Base-by-base conservation (phyloP, 495 filamentous ascomycete genomes). In the Apodospora peruviana region DNA sequence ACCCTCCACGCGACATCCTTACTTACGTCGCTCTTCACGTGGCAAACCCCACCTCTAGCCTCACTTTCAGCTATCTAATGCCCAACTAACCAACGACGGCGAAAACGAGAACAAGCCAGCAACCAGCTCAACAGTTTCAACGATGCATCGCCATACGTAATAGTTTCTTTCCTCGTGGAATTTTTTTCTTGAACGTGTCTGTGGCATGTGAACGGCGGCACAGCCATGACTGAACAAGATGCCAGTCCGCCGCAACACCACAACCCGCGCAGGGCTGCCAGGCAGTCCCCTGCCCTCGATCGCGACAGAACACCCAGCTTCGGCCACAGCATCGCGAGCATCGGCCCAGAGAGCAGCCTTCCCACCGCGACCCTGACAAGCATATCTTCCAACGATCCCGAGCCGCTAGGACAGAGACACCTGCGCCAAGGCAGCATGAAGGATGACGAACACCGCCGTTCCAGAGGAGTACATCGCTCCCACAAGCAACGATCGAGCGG, bases 401-500 rank as follows among this genome's bases (percentile, higher is more conserved):
- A 59, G 36, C 54, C 60, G 19, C 42, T 44, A 11, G 46, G 20
- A 22, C 55, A 58, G 47, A 56, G 46, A 32, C 50, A 47, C 12
- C 47, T 53, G 49, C 56, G 48, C 22, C 35, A 41, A 0, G 53
- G 57, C 27, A 53, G 51, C 0, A 48, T 58, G 18, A 53, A 52
- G 32, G 42, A 53, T 24, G 57, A 56, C 38, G 43, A 47, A 19
- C 56, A 48, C 16, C 58, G 62, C 27, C 66, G 59, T 42, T 57
- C 53, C 4, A 52, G 23, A 35, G 42, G 43, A 18, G 46, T 50
- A 43, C 59, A 51, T 36, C 65, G 66, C 40, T 25, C 63, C 43
- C 63, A 73, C 45, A 75, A 70, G 52, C 61, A 66, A 25, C 61
- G 72, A 16, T 59, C 71, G 12, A 66, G 61, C 53, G 67, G 73